These are phyloP conservation scores for Solanum hybrid DNA, from an alignment of 305 asterid species.

Conservation along the genomic window DNA sequence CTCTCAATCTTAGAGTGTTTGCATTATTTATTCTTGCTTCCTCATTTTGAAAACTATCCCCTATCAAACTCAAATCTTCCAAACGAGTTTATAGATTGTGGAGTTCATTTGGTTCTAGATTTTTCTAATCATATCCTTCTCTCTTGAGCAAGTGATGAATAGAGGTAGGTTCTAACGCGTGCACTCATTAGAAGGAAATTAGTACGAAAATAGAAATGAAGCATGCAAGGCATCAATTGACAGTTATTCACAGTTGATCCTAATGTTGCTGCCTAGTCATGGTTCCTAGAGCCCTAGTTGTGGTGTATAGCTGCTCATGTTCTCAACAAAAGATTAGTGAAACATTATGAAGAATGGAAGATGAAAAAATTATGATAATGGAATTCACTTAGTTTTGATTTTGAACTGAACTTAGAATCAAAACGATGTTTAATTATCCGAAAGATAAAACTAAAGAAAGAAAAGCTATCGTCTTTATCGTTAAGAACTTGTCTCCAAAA, in stretches of 20 bases:
- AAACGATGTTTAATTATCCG: too few relatives aligned
- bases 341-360: neutral
- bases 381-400: too few relatives aligned
- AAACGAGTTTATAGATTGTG: neutral
- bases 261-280: neutral
- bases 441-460: too few relatives aligned
- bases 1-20: neutral
- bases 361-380: too few relatives aligned
- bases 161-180: neutral
- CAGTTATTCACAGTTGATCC: neutral
- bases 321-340: too few relatives aligned
- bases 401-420: too few relatives aligned
- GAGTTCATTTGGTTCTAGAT: too few relatives aligned
- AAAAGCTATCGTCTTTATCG: too few relatives aligned
- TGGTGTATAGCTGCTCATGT: neutral
- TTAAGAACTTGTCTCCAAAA: too few relatives aligned
- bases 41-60: neutral
- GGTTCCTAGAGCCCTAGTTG: neutral
- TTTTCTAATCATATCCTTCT: neutral
- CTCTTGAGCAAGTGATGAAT: neutral
- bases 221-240: neutral
- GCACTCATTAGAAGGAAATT: too few relatives aligned
- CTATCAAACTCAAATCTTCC: neutral
- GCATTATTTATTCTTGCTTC: too few relatives aligned
- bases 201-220: neutral